Percentiles rank a stretch among this genome's conserved stretches.
Evolutionary conservation across 352 stramenopile species (phyloP).

Genomic region (Elongisporangium anandrum): DNA sequence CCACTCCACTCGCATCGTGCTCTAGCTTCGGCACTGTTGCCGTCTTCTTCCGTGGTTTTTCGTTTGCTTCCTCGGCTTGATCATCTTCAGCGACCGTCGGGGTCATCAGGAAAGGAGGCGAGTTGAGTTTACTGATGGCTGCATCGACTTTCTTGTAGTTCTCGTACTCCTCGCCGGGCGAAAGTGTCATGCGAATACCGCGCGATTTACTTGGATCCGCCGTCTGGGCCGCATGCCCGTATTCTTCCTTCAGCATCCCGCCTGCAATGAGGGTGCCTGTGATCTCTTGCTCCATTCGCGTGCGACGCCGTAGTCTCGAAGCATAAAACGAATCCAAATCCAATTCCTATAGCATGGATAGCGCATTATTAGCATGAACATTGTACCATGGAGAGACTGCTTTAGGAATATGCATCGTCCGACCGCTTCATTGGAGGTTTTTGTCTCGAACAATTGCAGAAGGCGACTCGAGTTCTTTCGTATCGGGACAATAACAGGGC

Average conservation of each 20-base stretch:
- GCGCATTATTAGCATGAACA: too few species aligned
- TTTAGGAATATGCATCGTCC: too few species aligned
- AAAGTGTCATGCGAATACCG: constrained; percentile 60
- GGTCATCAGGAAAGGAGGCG: constrained; percentile 12
- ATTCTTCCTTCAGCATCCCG: constrained; percentile 18
- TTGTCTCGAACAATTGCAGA: constrained; percentile 16
- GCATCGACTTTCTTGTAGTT: constrained; percentile 60
- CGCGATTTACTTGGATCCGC: constrained; percentile 31
- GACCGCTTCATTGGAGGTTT: background rate
- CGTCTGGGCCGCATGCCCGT: constrained; percentile 13
- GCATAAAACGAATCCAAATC: constrained; percentile 58
- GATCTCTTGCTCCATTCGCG: constrained; percentile 51
- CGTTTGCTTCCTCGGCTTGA: constrained; percentile 17
- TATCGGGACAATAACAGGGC: background rate
- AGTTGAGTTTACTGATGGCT: constrained; percentile 17
- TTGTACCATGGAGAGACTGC: too few species aligned
- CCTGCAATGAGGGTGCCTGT: constrained; percentile 30
- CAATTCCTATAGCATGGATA: constrained; percentile 26
- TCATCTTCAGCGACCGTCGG: constrained; percentile 19
- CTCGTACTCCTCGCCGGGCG: constrained; percentile 63
- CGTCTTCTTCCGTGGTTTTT: constrained; percentile 3
- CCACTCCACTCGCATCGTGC: constrained; percentile 7
- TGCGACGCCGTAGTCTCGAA: constrained; percentile 40
- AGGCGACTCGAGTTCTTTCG: constrained; percentile 18
- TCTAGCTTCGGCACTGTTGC: constrained; percentile 3